phyloP scores from a whole-genome alignment of 116 monocot genomes.

The Posidonia oceanica region DNA sequence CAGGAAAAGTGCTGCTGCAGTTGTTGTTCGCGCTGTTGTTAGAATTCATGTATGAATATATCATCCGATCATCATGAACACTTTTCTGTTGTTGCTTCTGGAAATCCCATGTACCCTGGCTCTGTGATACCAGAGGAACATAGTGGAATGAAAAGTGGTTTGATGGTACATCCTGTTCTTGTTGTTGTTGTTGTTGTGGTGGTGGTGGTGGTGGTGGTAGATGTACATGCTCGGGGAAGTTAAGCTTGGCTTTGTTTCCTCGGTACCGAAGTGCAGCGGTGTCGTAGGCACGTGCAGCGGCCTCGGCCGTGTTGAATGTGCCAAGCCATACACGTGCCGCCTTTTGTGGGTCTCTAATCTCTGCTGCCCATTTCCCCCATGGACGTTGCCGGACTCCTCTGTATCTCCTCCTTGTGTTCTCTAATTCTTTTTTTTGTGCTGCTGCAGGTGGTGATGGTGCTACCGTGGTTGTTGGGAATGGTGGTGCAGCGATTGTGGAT shows the following conservation, averaged over 20 bases:
- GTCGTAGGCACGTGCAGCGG: constrained; percentile 66
- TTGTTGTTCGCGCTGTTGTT: too few species aligned
- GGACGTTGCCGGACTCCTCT: constrained; percentile 70
- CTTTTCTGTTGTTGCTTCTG: background rate
- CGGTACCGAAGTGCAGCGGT: constrained; percentile 64
- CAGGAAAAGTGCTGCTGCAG: too few species aligned
- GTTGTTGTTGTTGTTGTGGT: too few species aligned
- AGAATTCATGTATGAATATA: too few species aligned
- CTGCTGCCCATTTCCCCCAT: constrained; percentile 87
- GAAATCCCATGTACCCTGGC: background rate
- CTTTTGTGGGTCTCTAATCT: constrained; percentile 69
- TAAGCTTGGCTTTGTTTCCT: constrained; percentile 62
- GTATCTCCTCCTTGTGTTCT: constrained; percentile 23
- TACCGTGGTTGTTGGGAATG: background rate
- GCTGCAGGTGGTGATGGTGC: background rate
- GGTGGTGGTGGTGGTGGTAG: background rate
- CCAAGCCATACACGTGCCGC: constrained; percentile 77
- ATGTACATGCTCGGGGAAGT: constrained; percentile 52
- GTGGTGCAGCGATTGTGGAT: background rate
- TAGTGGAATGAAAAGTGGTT: background rate
- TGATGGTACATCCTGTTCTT: too few species aligned
- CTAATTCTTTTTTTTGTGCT: constrained; percentile 1
- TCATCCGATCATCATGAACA: too few species aligned
- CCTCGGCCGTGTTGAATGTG: constrained; percentile 72
- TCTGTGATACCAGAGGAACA: background rate